Percentiles rank a stretch among this genome's conserved stretches.
These are phyloP conservation scores for Vanrija humicola DNA, from an alignment of 1,284 basidiomycete genomes.

Conservation along the genomic window DNA sequence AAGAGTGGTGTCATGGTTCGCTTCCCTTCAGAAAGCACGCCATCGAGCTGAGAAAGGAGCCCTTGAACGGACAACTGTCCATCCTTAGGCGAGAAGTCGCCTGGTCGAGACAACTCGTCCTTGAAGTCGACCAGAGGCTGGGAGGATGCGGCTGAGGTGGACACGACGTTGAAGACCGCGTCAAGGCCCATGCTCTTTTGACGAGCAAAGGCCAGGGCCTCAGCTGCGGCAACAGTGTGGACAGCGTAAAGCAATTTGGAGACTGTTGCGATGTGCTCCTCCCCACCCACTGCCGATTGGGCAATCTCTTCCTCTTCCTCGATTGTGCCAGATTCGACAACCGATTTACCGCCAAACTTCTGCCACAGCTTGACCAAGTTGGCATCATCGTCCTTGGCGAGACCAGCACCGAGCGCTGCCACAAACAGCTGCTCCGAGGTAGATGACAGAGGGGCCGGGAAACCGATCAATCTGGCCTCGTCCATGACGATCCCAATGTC, in stretches of 20 bases:
- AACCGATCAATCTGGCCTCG: constrained; percentile 28
- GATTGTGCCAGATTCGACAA: constrained; percentile 25
- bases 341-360: constrained; percentile 28
- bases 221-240: constrained; percentile 44
- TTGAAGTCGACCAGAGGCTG: constrained; percentile 7
- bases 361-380: constrained; percentile 38
- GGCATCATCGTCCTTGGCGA: constrained; percentile 32
- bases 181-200: constrained; percentile 42
- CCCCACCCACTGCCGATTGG: constrained; percentile 16
- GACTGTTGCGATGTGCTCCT: constrained; percentile 28
- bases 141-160: constrained; percentile 20
- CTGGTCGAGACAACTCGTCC: constrained; percentile 4
- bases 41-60: constrained; percentile 9
- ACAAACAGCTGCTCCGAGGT: constrained; percentile 40
- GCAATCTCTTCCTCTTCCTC: constrained; percentile 29
- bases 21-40: constrained; percentile 33
- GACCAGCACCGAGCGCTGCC: constrained; percentile 31
- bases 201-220: constrained; percentile 44
- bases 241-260: constrained; percentile 43
- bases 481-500: constrained; percentile 44
- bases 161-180: constrained; percentile 39
- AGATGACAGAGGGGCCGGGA: constrained; percentile 34
- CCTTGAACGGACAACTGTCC: constrained; percentile 5
- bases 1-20: constrained; percentile 32
- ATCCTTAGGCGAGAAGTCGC: not conserved